phyloP scores from a whole-genome alignment of 164 flowering plant genomes.

The Sedum album region DNA sequence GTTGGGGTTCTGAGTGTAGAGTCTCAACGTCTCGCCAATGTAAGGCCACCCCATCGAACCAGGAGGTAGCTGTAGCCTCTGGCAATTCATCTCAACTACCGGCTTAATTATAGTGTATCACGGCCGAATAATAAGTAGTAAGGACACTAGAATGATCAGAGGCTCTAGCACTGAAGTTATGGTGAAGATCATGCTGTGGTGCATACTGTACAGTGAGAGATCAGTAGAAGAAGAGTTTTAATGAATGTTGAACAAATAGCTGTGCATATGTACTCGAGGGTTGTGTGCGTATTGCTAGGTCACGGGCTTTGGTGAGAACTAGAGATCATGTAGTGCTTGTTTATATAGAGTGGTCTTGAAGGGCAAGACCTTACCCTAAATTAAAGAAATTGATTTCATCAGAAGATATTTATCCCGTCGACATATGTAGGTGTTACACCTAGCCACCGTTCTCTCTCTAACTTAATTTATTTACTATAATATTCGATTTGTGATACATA shows the following conservation, averaged over 20 bases:
- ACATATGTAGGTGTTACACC: not conserved
- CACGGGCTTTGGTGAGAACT: not conserved
- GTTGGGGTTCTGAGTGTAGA: slow-evolving; percentile 65
- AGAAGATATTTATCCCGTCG: not conserved
- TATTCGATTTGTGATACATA: not conserved
- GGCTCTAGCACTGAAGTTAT: not conserved
- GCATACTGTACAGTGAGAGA: not conserved
- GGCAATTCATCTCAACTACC: not conserved
- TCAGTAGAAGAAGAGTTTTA: not conserved
- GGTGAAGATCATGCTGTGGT: not conserved
- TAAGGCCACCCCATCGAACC: slow-evolving; percentile 97
- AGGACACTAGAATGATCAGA: not conserved
- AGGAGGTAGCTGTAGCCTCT: slow-evolving; percentile 40
- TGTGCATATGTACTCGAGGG: not conserved
- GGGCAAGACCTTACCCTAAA: not conserved
- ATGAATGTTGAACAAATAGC: not conserved
- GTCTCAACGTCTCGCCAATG: slow-evolving; percentile 72
- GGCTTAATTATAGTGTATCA: not conserved
- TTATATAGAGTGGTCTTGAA: not conserved
- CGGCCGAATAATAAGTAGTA: not conserved
- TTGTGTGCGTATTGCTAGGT: not conserved
- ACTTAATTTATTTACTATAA: not conserved
- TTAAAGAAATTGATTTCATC: not conserved
- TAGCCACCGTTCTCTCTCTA: slow-evolving; percentile 2
- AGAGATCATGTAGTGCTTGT: not conserved